phyloP scores from a whole-genome alignment of 2,329 filamentous ascomycete species.

The Penicillium polonicum region DNA sequence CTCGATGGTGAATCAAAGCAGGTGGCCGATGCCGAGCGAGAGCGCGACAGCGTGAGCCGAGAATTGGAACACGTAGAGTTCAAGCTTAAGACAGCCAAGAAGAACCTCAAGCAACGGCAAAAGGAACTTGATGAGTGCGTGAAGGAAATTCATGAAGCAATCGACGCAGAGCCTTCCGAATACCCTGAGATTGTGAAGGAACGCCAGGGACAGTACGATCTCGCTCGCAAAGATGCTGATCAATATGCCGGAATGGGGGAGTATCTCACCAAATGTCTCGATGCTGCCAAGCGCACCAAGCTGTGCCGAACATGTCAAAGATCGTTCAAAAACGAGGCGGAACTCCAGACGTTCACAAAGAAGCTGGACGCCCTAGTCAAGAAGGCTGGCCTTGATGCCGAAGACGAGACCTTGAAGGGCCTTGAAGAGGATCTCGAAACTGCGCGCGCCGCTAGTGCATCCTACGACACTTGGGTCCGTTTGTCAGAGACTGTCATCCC shows the following conservation, averaged over 20 bases:
- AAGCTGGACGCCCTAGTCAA: constrained; percentile 61
- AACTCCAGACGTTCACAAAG: constrained; percentile 62
- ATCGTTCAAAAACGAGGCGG: constrained; percentile 59
- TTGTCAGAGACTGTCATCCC: constrained; percentile 70
- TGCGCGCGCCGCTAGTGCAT: constrained; percentile 62
- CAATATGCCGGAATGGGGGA: constrained; percentile 66
- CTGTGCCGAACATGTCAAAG: constrained; percentile 75
- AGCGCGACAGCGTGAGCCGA: constrained; percentile 67
- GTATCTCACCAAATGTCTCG: constrained; percentile 69
- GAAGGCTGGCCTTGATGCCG: constrained; percentile 54
- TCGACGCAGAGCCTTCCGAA: constrained; percentile 52
- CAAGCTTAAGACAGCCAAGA: constrained; percentile 64
- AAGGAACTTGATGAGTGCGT: constrained; percentile 63
- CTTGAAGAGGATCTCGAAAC: constrained; percentile 62
- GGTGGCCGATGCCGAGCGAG: constrained; percentile 64
- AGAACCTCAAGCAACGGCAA: constrained; percentile 63
- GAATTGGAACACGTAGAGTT: constrained; percentile 76
- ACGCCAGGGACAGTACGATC: constrained; percentile 52
- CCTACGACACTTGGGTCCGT: constrained; percentile 73
- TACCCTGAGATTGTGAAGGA: constrained; percentile 55
- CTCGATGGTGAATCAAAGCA: constrained; percentile 58
- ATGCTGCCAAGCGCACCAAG: constrained; percentile 65
- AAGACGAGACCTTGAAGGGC: constrained; percentile 62
- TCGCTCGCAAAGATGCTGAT: constrained; percentile 62
- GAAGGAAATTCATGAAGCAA: constrained; percentile 59